These are phyloP conservation scores for Lipomyces sp. DNA, from an alignment of 805 yeast genomes.

Conservation along the genomic window DNA sequence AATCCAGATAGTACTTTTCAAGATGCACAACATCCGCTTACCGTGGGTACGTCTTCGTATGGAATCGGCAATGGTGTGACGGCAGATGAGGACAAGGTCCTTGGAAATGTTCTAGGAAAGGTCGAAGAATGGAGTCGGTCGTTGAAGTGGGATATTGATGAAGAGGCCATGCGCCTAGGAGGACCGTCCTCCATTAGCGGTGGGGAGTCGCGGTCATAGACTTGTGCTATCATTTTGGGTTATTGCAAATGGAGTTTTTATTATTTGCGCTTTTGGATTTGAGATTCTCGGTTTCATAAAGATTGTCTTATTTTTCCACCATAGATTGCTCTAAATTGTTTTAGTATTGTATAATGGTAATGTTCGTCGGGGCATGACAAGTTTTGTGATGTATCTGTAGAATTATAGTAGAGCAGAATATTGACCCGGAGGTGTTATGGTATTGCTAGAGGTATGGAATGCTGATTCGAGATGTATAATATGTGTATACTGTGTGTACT, in stretches of 20 bases:
- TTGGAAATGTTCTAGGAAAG: conserved; percentile 21
- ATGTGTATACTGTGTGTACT: no score
- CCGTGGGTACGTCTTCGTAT: not conserved
- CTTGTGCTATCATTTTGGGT: not conserved
- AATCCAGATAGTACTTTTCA: conserved; percentile 3
- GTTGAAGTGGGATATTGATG: conserved; percentile 20
- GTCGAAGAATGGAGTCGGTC: conserved; percentile 22
- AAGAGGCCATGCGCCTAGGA: conserved; percentile 25
- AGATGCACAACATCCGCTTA: conserved; percentile 10
- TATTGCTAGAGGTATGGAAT: not conserved
- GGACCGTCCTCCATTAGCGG: not conserved
- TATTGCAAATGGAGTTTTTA: not conserved
- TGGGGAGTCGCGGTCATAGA: not conserved
- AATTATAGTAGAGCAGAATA: not conserved
- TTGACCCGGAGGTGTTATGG: no score
- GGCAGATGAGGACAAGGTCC: conserved; percentile 12
- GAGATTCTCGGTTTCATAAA: not conserved
- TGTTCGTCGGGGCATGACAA: not conserved
- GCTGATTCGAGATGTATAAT: not conserved
- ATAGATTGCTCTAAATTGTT: not conserved
- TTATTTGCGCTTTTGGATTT: not conserved
- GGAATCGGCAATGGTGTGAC: conserved; percentile 8
- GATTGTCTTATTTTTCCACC: not conserved
- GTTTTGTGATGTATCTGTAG: not conserved
- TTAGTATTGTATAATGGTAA: not conserved